A percentile compares a stretch with the other conserved stretches of the same genome.
These are phyloP conservation scores for Globisporangium radiosum DNA, from an alignment of 352 stramenopile species.

Conservation along the genomic window DNA sequence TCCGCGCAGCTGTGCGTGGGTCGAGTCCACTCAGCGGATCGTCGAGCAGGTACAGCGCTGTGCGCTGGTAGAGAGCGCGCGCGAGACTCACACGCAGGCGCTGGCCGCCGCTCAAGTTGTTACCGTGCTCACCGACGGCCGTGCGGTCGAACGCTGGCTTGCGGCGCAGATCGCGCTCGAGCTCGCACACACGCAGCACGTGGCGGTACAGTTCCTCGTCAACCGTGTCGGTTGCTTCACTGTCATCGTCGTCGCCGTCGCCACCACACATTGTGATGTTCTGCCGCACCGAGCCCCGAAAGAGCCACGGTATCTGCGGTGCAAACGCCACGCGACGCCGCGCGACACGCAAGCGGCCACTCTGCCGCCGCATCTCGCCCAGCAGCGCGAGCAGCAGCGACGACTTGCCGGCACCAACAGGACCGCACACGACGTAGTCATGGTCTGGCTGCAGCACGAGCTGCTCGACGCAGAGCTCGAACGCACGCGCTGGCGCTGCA, in stretches of 20 bases:
- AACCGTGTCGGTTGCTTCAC: constrained; percentile 14
- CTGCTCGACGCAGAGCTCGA: constrained; percentile 39
- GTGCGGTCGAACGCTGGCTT: constrained; percentile 38
- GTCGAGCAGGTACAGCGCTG: constrained; percentile 80
- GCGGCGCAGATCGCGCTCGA: constrained; percentile 57
- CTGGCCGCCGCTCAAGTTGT: constrained; percentile 85
- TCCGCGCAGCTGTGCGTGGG: constrained; percentile 35
- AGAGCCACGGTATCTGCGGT: constrained; percentile 76
- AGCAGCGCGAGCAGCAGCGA: constrained; percentile 93
- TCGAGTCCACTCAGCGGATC: constrained; percentile 85
- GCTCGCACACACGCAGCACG: constrained; percentile 60
- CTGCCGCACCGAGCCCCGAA: constrained; percentile 41
- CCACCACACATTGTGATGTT: constrained; percentile 49
- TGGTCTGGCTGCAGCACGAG: constrained; percentile 29
- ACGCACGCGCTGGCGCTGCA: constrained; percentile 10
- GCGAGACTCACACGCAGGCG: constrained; percentile 78
- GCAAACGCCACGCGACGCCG: constrained; percentile 45
- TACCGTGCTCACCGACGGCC: constrained; percentile 62
- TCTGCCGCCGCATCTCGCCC: constrained; percentile 90
- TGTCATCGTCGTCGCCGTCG: constrained; percentile 3
- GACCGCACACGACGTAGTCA: constrained; percentile 74
- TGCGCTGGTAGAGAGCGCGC: constrained; percentile 66
- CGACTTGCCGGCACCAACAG: constrained; percentile 94
- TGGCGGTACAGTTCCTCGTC: constrained; percentile 36
- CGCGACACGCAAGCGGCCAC: constrained; percentile 16